Evolutionary conservation across 192 early-diverging fungal species (phyloP).

Genomic region (Obelidium mucronatum): DNA sequence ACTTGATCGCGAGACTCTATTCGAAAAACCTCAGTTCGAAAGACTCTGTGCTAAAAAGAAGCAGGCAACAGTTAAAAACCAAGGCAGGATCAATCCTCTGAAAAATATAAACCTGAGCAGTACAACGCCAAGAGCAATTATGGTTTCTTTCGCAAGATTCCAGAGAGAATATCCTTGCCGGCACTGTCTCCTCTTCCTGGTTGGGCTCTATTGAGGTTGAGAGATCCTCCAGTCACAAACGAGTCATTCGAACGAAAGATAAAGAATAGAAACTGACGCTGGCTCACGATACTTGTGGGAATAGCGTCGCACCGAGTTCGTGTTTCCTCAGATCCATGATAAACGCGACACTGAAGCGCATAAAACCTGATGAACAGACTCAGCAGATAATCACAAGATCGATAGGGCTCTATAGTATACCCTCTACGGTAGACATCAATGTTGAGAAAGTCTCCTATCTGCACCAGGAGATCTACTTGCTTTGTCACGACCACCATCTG

Average conservation of each 20-base stretch:
- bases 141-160: conserved; percentile 19
- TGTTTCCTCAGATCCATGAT: conserved; percentile 8
- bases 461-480: conserved; percentile 17
- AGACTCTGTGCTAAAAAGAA: conserved; percentile 2
- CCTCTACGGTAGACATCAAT: conserved; percentile 26
- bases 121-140: conserved; percentile 22
- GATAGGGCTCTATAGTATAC: too few relatives aligned
- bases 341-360: conserved; percentile 3
- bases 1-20: conserved; percentile 7
- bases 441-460: conserved; percentile 23
- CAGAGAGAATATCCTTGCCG: background rate
- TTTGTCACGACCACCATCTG: conserved; percentile 20
- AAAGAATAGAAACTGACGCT: background rate
- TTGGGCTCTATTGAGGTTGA: too few relatives aligned
- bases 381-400: background rate
- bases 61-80: too few relatives aligned
- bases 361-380: conserved; percentile 12
- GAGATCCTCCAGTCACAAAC: background rate
- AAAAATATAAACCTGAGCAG: background rate
- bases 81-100: too few relatives aligned
- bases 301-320: conserved; percentile 1
- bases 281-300: background rate
- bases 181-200: too few relatives aligned
- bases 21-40: background rate
- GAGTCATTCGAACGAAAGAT: background rate